Percentiles rank a stretch among this genome's conserved stretches.
These are phyloP conservation scores for Trichoderma lentiforme DNA, from an alignment of 2,329 filamentous ascomycete genomes.

Conservation along the genomic window DNA sequence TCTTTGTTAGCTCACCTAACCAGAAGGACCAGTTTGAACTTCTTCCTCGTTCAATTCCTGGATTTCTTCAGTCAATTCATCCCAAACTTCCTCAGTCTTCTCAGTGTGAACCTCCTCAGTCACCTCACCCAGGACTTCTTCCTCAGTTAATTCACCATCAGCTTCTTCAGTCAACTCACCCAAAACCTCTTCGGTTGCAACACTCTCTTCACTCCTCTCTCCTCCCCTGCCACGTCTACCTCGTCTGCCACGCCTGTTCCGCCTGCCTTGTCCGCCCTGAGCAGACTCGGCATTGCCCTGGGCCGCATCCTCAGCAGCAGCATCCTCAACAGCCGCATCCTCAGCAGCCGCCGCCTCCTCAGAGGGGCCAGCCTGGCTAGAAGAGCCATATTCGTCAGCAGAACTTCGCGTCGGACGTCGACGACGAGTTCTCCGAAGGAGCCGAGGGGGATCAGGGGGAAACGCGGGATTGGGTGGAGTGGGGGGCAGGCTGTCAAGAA, in stretches of 20 bases:
- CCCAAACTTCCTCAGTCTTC: not conserved
- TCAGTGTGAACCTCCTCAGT: not conserved
- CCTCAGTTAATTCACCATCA: not conserved
- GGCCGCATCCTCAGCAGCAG: not conserved
- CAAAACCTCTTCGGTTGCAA: not conserved
- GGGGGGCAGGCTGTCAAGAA: not conserved
- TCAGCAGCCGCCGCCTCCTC: not conserved
- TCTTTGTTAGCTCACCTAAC: not conserved
- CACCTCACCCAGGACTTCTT: not conserved
- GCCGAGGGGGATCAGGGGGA: not conserved
- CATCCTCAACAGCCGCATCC: too few relatives aligned
- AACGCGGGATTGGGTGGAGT: not conserved
- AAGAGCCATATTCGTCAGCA: not conserved
- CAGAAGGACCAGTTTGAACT: not conserved
- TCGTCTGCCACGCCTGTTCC: not conserved
- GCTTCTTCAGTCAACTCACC: not conserved
- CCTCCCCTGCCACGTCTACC: not conserved
- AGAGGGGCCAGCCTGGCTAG: not conserved
- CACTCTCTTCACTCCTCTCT: not conserved
- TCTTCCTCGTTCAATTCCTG: too few relatives aligned
- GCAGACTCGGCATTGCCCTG: not conserved
- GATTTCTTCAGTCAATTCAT: not conserved
- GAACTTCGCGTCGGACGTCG: not conserved
- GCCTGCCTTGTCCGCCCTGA: not conserved
- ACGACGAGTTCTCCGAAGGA: not conserved